Evolutionary conservation across 1,139 yeast genomes (phyloP).

Genomic region (Kurtzmaniella quercitrusa): DNA sequence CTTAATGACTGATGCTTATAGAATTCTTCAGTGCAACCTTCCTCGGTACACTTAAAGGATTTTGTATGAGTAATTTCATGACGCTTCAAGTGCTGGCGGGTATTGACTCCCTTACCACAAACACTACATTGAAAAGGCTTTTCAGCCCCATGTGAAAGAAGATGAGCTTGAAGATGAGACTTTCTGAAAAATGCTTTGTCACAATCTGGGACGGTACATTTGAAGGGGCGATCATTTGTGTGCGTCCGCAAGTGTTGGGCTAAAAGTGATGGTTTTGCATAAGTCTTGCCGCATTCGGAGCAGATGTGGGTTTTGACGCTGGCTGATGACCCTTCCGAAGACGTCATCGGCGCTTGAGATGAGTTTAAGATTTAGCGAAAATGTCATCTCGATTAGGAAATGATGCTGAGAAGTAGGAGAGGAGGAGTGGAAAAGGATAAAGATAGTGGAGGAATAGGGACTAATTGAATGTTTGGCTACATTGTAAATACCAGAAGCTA

Average conservation of each 20-base stretch:
- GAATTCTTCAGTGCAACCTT: slow-evolving; percentile 63
- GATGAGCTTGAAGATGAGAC: slow-evolving; percentile 75
- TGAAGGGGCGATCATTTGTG: slow-evolving; percentile 73
- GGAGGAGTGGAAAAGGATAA: background rate
- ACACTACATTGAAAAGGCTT: slow-evolving; percentile 73
- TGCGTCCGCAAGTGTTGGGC: slow-evolving; percentile 82
- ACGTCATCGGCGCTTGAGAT: background rate
- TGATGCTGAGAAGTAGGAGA: background rate
- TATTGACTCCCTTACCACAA: slow-evolving; percentile 82
- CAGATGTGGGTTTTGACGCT: slow-evolving; percentile 56
- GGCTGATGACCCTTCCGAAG: slow-evolving; percentile 3
- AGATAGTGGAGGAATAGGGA: background rate
- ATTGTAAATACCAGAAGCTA: too few species aligned
- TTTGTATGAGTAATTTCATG: slow-evolving; percentile 79
- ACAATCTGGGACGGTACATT: slow-evolving; percentile 56
- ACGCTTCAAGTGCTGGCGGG: slow-evolving; percentile 75
- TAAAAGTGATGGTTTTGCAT: slow-evolving; percentile 74
- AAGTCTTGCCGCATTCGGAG: slow-evolving; percentile 68
- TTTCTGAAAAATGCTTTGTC: slow-evolving; percentile 65
- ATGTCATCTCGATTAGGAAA: background rate
- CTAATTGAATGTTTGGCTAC: too few species aligned
- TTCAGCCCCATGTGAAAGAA: slow-evolving; percentile 53
- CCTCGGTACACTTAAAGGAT: slow-evolving; percentile 59
- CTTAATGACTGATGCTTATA: slow-evolving; percentile 76
- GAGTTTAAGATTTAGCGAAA: background rate